A percentile compares a stretch with the other conserved stretches of the same genome.
Conservation (phyloP, 1,284 basidiomycete genomes). For the Erythrobasidium hasegawianum region DNA sequence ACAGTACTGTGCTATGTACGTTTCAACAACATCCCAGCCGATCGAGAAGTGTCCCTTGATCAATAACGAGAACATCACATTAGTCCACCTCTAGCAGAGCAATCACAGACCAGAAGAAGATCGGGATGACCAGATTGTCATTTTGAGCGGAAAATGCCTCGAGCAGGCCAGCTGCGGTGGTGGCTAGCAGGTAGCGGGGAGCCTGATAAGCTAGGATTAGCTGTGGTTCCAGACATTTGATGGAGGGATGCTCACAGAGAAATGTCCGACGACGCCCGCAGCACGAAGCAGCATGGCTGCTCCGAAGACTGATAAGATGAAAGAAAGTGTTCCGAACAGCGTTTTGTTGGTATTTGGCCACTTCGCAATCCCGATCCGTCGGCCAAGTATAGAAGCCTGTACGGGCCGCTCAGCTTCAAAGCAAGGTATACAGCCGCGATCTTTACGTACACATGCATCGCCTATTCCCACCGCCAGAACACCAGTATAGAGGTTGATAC, state of each 20-base stretch:
- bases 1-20: no score
- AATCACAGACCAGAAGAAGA: conserved; percentile 36
- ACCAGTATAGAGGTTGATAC: conserved; percentile 78
- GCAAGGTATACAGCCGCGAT: neutral
- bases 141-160: conserved; percentile 89
- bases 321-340: conserved; percentile 82
- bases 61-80: no score
- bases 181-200: conserved; percentile 51
- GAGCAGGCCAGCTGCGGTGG: conserved; percentile 63
- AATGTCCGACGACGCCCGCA: conserved; percentile 63
- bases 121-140: conserved; percentile 70
- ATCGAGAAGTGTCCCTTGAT: no score
- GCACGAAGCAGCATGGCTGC: conserved; percentile 68
- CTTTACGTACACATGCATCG: conserved; percentile 71
- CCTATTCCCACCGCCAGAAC: conserved; percentile 86
- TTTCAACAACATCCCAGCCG: no score
- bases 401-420: neutral
- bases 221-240: conserved; percentile 51
- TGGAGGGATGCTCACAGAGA: conserved; percentile 60
- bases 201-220: conserved; percentile 57
- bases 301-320: conserved; percentile 65
- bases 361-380: conserved; percentile 68
- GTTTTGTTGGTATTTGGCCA: conserved; percentile 90
- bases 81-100: conserved; percentile 24
- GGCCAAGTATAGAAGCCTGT: conserved; percentile 83